Evolutionary conservation across 345 rosid genomes (phyloP), one percentile per base, ranked within the genome.

Genomic region (Eucalyptus curtisii): DNA sequence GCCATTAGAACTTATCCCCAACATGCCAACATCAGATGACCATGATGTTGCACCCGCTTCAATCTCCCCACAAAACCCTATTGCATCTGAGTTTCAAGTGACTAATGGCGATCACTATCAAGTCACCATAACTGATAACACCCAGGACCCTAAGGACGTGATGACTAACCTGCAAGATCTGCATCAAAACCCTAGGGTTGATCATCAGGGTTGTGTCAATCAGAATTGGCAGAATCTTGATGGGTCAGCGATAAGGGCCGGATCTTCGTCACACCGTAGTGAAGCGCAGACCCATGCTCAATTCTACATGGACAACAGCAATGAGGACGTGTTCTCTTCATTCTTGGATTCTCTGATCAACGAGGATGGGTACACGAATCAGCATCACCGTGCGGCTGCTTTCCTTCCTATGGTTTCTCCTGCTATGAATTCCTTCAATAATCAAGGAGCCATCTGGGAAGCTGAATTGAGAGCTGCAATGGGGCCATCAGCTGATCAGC

Each of bases 261-360:
- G 30, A 76, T 76, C 84, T 76, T 76, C 30, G 30, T 40, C 17
- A 24, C 48, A 45, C 30, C 88, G 7, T 40, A 5, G 88, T 13
- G n/a, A 64, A 86, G 15, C 33, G 4, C 61, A 86, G 76, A 57
- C 49, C 45, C 88, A 59, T 57, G 64, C 71, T 86, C 84, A 88
- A 11, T 86, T 87, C 66, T 89, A 85, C 82, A 79, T 85, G 17
- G 92, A 91, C 64, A 91, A 91, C 87, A 92, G 89, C 57, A 92
- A 91, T 42, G 98, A 95, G 33, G 97, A 96, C 87, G 85, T 88
- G 85, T 91, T 96, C 92, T 92, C 98, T 11, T 93, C 94, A 5
- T 94, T 95, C 91, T 94, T 96, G 24, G 95, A 95, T 90, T 95
- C 96, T 17, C 89, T 96, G 50, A 91, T 95, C 88, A 92, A 95